phyloP scores from a whole-genome alignment of 208 protist genomes.

The Endotrypanum monterogeii region DNA sequence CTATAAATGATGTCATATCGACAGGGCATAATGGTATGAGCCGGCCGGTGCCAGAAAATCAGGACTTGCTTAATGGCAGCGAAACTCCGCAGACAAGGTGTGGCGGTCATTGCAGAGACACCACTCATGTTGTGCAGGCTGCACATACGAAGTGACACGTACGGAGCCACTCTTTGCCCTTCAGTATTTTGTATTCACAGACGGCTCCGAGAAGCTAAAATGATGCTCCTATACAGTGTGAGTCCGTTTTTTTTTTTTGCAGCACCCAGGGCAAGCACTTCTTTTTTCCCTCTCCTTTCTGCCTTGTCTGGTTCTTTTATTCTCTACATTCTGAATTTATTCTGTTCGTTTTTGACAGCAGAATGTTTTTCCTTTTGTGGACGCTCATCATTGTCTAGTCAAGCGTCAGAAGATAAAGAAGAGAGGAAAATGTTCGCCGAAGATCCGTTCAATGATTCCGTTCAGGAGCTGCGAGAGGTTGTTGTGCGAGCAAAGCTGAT shows the following conservation, averaged over 20 bases:
- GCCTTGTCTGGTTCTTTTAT: neutral
- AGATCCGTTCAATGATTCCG: slow-evolving; percentile 82
- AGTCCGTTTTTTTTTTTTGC: neutral
- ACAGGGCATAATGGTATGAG: neutral
- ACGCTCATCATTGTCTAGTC: neutral
- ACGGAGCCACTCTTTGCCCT: neutral
- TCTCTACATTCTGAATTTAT: neutral
- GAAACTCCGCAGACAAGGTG: neutral
- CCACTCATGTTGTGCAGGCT: neutral
- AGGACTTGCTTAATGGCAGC: neutral
- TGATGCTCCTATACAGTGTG: neutral
- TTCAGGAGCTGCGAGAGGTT: slow-evolving; percentile 61
- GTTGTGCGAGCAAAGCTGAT: slow-evolving; percentile 52
- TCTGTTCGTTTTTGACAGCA: neutral
- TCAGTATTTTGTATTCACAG: neutral
- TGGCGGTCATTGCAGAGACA: too few relatives aligned
- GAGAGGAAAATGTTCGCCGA: slow-evolving; percentile 23
- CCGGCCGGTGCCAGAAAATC: neutral
- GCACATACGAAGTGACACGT: neutral
- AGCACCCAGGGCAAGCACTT: neutral
- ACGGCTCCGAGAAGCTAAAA: neutral
- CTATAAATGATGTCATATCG: neutral
- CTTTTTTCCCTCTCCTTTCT: neutral
- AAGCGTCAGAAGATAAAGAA: neutral
- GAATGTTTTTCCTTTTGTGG: neutral